Conservation (phyloP, 352 stramenopile genomes). For the Phytophthora hibernalis region DNA sequence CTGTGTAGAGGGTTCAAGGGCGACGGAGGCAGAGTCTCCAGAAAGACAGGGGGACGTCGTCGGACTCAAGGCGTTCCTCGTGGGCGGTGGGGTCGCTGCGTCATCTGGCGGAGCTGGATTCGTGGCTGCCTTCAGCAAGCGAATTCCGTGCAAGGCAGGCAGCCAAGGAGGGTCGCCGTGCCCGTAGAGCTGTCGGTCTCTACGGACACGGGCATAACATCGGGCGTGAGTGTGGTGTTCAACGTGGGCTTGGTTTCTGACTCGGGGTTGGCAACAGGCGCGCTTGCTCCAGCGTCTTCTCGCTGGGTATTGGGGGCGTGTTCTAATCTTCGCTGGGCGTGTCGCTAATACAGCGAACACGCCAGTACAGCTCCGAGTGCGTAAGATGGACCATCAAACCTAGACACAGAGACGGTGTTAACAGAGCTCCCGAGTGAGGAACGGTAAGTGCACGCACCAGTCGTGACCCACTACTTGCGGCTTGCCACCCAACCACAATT, state of each 20-base stretch:
- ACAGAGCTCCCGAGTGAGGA: too few relatives aligned
- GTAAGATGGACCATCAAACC: not conserved
- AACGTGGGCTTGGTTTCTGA: too few relatives aligned
- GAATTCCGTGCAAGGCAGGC: not conserved
- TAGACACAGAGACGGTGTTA: not conserved
- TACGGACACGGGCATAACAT: not conserved
- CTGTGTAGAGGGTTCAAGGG: not conserved
- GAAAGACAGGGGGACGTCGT: conserved; percentile 1
- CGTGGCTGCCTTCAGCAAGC: not conserved
- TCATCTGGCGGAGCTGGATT: not conserved
- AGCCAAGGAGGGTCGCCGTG: not conserved
- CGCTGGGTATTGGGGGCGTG: conserved; percentile 1
- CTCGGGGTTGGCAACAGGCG: too few relatives aligned
- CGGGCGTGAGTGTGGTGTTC: too few relatives aligned
- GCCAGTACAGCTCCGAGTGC: conserved; percentile 3
- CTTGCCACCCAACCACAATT: not conserved
- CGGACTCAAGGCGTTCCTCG: not conserved
- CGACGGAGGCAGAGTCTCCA: not conserved
- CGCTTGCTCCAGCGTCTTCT: not conserved
- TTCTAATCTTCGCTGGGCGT: conserved; percentile 10
- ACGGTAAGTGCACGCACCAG: too few relatives aligned
- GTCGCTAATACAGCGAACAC: not conserved
- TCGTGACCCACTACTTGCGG: not conserved
- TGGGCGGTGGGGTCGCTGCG: not conserved
- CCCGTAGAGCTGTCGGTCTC: not conserved